Conservation (phyloP, 1,139 yeast genomes). For the Lodderomyces metapsilosis region DNA sequence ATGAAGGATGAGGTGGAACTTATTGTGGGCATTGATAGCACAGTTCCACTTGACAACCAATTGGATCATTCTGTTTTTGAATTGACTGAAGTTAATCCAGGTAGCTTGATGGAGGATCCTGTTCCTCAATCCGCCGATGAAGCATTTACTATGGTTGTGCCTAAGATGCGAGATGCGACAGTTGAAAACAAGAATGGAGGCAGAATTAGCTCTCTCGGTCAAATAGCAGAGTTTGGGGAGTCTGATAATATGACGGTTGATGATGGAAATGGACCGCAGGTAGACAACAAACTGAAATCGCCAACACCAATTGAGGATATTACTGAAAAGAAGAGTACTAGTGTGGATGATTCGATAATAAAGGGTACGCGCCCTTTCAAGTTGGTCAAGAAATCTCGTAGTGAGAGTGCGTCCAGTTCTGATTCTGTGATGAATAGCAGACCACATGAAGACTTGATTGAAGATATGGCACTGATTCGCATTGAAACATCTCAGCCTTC, state of each 20-base stretch:
- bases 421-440: not conserved
- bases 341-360: not conserved
- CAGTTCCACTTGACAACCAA: slow-evolving; percentile 15
- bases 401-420: not conserved
- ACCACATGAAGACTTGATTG: not conserved
- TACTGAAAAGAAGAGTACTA: no score
- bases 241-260: slow-evolving; percentile 4
- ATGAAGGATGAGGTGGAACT: slow-evolving; percentile 34
- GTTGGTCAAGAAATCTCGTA: not conserved
- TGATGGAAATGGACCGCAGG: not conserved
- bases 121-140: slow-evolving; percentile 30
- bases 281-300: not conserved
- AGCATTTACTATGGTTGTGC: slow-evolving; percentile 41
- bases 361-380: slow-evolving; percentile 1
- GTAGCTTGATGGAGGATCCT: slow-evolving; percentile 16
- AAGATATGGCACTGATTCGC: slow-evolving; percentile 1
- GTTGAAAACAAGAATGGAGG: slow-evolving; percentile 1
- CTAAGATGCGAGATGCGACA: slow-evolving; percentile 13
- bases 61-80: slow-evolving; percentile 23
- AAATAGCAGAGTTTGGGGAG: not conserved
- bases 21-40: slow-evolving; percentile 33
- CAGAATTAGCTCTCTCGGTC: not conserved
- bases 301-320: not conserved
- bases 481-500: not conserved
- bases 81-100: slow-evolving; percentile 25